Evolutionary conservation across 768 basidiomycete genomes (phyloP).

Genomic region (Tulasnella sp.): DNA sequence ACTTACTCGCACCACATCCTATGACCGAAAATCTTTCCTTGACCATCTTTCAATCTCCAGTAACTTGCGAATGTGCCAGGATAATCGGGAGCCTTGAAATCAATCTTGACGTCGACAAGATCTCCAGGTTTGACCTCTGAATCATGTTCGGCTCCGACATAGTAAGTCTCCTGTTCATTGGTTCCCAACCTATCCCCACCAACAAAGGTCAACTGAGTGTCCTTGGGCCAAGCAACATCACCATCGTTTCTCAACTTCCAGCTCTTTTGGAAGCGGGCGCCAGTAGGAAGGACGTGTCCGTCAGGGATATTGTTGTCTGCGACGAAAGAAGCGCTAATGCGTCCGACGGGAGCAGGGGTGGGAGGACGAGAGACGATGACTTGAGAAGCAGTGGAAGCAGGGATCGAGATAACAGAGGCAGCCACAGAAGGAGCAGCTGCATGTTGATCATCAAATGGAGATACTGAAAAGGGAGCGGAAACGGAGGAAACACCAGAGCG

Average conservation of each 20-base stretch:
- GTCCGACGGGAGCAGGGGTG: slow-evolving; percentile 3
- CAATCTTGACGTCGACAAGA: slow-evolving; percentile 54
- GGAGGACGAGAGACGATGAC: slow-evolving; percentile 21
- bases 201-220: slow-evolving; percentile 54
- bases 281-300: slow-evolving; percentile 66
- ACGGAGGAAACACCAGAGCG: slow-evolving; percentile 2
- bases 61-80: slow-evolving; percentile 64
- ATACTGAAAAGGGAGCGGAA: too few relatives aligned
- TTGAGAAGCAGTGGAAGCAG: slow-evolving; percentile 22
- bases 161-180: slow-evolving; percentile 23
- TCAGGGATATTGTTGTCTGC: slow-evolving; percentile 58
- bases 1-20: slow-evolving; percentile 72
- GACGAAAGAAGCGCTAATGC: slow-evolving; percentile 44
- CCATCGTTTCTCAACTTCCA: slow-evolving; percentile 68
- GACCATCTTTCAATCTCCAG: slow-evolving; percentile 54
- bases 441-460: too few relatives aligned
- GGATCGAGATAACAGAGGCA: slow-evolving; percentile 4
- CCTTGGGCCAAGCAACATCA: slow-evolving; percentile 47
- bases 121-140: slow-evolving; percentile 39
- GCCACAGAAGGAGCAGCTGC: not conserved
- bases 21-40: slow-evolving; percentile 51
- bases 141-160: too few relatives aligned
- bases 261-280: slow-evolving; percentile 74
- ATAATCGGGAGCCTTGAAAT: slow-evolving; percentile 69
- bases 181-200: slow-evolving; percentile 51